These are phyloP conservation scores for Nannochloropsis oceanica DNA, from an alignment of 108 stramenopile species.

Conservation along the genomic window DNA sequence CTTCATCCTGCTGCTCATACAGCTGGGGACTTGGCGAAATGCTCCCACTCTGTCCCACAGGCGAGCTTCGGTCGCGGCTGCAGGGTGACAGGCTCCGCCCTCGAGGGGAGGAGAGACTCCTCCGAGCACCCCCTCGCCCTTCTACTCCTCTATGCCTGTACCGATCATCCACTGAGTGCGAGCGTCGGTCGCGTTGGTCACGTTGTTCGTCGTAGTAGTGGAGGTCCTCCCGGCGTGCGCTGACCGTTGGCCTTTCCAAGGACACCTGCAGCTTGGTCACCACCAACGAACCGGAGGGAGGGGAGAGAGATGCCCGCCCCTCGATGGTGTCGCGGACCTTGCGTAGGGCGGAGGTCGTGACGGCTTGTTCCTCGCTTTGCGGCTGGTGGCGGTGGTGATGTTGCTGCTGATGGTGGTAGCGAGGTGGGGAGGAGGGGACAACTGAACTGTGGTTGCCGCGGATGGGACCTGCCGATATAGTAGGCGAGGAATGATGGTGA, in stretches of 20 bases:
- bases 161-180: background rate
- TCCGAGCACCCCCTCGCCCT: too few species aligned
- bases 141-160: too few species aligned
- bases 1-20: background rate
- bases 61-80: background rate
- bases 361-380: background rate
- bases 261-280: background rate
- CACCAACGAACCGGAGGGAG: background rate
- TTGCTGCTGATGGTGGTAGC: too few species aligned
- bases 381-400: background rate
- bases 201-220: background rate
- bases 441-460: background rate
- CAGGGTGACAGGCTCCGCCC: background rate
- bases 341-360: background rate
- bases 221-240: background rate
- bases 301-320: background rate
- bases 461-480: background rate
- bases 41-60: background rate
- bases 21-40: background rate
- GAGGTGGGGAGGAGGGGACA: too few species aligned
- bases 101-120: background rate
- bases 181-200: background rate
- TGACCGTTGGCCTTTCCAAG: background rate
- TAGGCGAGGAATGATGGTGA: background rate
- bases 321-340: background rate